Evolutionary conservation across 2,329 filamentous ascomycete species (phyloP).

Genomic region (Cladosporium sp.): DNA sequence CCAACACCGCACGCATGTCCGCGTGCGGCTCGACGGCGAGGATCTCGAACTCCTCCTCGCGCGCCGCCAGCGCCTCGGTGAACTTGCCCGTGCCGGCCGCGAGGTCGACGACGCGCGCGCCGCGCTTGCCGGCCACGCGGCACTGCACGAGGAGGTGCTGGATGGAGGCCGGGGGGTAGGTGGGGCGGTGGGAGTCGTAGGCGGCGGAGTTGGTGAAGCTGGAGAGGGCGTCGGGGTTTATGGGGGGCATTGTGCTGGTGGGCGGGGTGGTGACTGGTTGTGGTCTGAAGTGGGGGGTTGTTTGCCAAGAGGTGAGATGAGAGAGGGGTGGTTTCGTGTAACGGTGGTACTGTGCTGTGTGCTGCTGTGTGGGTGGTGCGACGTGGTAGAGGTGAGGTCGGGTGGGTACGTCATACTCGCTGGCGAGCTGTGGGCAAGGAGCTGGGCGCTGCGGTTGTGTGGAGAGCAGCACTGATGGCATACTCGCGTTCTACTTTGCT

Average conservation of each 20-base stretch:
- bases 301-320: background rate
- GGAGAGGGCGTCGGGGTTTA: conserved; percentile 26
- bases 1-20: conserved; percentile 59
- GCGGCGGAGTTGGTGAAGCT: conserved; percentile 59
- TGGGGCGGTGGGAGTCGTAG: conserved; percentile 64
- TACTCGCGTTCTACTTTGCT: too few species aligned
- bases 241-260: background rate
- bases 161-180: conserved; percentile 56
- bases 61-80: conserved; percentile 54
- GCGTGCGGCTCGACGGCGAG: conserved; percentile 59
- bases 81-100: conserved; percentile 67
- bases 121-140: conserved; percentile 41
- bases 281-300: background rate
- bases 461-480: too few species aligned
- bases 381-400: too few species aligned
- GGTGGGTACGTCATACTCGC: too few species aligned
- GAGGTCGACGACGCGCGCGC: conserved; percentile 55
- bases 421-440: too few species aligned
- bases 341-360: too few species aligned
- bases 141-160: conserved; percentile 52
- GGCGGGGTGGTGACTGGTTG: background rate
- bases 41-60: conserved; percentile 55
- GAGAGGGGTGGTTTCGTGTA: too few species aligned
- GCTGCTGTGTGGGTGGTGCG: too few species aligned
- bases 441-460: too few species aligned